Evolutionary conservation across 1,139 yeast genomes (phyloP), one percentile per base, ranked within the genome.

Genomic region (Taiozyma onychis): DNA sequence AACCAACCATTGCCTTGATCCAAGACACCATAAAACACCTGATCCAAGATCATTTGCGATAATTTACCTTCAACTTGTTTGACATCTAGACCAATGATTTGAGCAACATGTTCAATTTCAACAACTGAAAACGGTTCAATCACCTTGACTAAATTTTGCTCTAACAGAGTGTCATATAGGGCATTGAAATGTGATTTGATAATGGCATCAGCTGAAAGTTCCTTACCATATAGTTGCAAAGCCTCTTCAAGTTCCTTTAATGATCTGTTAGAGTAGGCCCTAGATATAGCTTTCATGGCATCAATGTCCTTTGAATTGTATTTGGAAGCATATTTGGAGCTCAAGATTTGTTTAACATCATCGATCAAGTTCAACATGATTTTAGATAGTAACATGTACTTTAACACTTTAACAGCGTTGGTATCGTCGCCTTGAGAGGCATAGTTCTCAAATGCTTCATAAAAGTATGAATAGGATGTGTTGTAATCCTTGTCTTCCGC

Each of bases 1-100:
- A 93, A 78, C 97, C 98, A 93, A 7, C 99, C 99, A 66, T 91
- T 91, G 44, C 99, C 99, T 73, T 93, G 99, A 68, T 93, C 99
- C 61, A 93, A 76, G 44, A 95, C 98, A 45, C 99, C 99, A 64
- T 85, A 87, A 62, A 95, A 89, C 16, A 91, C 88, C 65, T 89
- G 87, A 68, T 93, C 99, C 61, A 93, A 77, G 60, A 93, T 93
- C 99, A 93, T 93, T 70, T 93, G 98, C 47, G 95, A 85, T 56
- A 93, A 77, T 68, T 93, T 93, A 21, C 96, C 96, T 70, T 93
- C 99, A 30, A 93, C 91, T 66, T 90, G 96, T 57, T 85, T 86
- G 48, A 85, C 76, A 60, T 91, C 93, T 54, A 95, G 78, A 6
- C 97, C 98, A 55, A 95, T 87, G 60, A 88, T 82, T 61, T 86